Evolutionary conservation across 1,284 basidiomycete species (phyloP), one percentile per base, ranked within the genome.

Genomic region (Xerocomus nothofagi): DNA sequence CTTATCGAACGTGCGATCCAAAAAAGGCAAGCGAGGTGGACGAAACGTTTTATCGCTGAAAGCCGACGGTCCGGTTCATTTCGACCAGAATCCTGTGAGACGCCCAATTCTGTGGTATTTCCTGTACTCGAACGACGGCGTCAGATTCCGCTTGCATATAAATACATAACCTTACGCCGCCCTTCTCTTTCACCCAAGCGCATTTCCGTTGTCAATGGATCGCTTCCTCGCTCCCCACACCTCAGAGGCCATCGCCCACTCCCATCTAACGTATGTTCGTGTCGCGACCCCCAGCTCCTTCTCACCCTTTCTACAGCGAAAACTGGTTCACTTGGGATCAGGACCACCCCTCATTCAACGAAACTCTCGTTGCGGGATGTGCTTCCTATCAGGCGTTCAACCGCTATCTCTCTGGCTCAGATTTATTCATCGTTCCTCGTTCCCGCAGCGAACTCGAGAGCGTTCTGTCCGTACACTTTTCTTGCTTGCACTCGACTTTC

Each of bases 231-330:
- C 84, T 12, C 84, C 86, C 15, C 75, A 86, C 50, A 81, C 85
- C 24, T 82, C 81, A 45, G 88, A 91, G 67, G 88, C 87, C 40
- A 65, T 77, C 47, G 88, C 88, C 21, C 79, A 89, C 70, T 76
- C 66, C 54, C 81, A 82, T 54, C 71, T 89, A 46, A 82, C 77
- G 88, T 88, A 71, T 47, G 80, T 74, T 39, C 34, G 6, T 1
- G 18, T 36, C 38, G 0, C 12, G 27, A 0, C 26, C 17, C 10
- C 30, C 27, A 9, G 6, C 2, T 27, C 31, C 10, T 20, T 50
- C 54, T 59, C 51, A 54, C 53, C 50, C 8, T 23, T 0, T 23
- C 38, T 5, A 12, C 61, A 88, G 85, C 44, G 81, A 89, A 67
- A 84, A 84, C 55, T 78, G 74, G 69, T 77, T 77, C 56, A 73